Evolutionary conservation across 2,329 filamentous ascomycete genomes (phyloP).

Genomic region (Xylariaceae sp.): DNA sequence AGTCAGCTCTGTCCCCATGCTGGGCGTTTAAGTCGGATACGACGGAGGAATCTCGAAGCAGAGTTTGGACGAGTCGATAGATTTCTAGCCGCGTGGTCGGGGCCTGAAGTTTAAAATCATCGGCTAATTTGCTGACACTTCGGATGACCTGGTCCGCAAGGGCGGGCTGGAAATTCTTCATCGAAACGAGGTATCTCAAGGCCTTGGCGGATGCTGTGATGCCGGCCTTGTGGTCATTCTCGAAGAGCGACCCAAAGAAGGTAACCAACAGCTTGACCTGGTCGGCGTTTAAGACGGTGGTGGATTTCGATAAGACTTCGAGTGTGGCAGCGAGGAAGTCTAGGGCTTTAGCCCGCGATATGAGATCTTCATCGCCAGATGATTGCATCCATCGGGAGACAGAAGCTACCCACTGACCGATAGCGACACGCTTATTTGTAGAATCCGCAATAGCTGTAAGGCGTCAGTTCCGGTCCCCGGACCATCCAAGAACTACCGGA

Average conservation of each 20-base stretch:
- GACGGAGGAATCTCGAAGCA: constrained; percentile 41
- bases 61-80: constrained; percentile 42
- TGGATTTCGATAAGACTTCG: constrained; percentile 39
- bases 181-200: constrained; percentile 42
- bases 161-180: constrained; percentile 46
- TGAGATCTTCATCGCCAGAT: constrained; percentile 40
- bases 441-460: constrained; percentile 41
- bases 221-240: constrained; percentile 54
- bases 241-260: constrained; percentile 56
- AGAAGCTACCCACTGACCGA: constrained; percentile 51
- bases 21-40: constrained; percentile 40
- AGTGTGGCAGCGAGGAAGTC: constrained; percentile 53
- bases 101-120: constrained; percentile 52
- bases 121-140: constrained; percentile 45
- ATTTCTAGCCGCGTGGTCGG: constrained; percentile 47
- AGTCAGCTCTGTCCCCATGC: constrained; percentile 39
- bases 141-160: constrained; percentile 45
- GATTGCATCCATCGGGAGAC: constrained; percentile 49
- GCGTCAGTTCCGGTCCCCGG: constrained; percentile 2
- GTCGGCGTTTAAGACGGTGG: constrained; percentile 39
- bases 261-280: constrained; percentile 47
- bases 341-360: constrained; percentile 50
- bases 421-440: constrained; percentile 38
- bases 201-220: constrained; percentile 50
- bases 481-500: not conserved